These are phyloP conservation scores for Nicotiana noctiflora DNA, from an alignment of 257 asterid species.

Conservation along the genomic window DNA sequence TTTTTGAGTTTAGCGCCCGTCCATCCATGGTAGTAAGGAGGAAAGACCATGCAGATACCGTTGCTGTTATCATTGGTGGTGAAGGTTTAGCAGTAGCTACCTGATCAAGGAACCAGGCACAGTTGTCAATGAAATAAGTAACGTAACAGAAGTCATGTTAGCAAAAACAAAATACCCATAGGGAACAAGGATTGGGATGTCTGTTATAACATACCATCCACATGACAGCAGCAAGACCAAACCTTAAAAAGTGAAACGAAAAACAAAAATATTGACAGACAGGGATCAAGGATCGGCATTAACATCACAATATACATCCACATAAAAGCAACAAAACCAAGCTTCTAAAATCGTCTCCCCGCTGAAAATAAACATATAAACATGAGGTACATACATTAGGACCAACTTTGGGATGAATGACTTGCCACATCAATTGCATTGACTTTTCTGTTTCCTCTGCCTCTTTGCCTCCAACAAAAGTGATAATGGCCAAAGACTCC, in stretches of 20 bases:
- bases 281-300: not conserved
- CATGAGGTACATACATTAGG: conserved; percentile 55
- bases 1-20: conserved; percentile 47
- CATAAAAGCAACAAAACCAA: not conserved
- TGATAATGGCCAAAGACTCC: conserved; percentile 76
- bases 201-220: not conserved
- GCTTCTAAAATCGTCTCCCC: not conserved
- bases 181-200: not conserved
- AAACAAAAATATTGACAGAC: not conserved
- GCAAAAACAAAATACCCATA: not conserved
- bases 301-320: not conserved
- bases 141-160: not conserved
- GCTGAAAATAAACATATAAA: not conserved
- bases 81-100: conserved; percentile 65
- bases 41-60: conserved; percentile 83
- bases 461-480: conserved; percentile 90
- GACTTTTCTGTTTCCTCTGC: conserved; percentile 76
- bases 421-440: conserved; percentile 93
- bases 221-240: not conserved
- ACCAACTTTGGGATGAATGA: conserved; percentile 87
- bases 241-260: not conserved
- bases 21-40: conserved; percentile 67
- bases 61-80: conserved; percentile 51
- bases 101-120: conserved; percentile 25
- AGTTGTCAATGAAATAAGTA: not conserved